Evolutionary conservation across 306 rosid species (phyloP).

Genomic region (Cicer judaicum): DNA sequence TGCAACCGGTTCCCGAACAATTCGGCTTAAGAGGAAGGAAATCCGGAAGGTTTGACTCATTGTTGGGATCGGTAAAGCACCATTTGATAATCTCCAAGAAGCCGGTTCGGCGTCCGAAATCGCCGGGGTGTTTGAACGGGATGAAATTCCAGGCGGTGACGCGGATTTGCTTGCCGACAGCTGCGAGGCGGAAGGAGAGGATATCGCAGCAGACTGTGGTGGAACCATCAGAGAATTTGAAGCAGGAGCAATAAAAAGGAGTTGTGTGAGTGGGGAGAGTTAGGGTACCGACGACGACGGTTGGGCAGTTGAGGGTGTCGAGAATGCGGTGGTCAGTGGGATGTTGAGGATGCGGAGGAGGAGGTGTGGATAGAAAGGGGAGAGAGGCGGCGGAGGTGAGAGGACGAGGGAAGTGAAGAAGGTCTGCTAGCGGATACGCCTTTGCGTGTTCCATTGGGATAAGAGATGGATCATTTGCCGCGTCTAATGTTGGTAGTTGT

Average conservation of each 20-base stretch:
- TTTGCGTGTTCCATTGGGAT: conserved; percentile 51
- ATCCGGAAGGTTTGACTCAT: conserved; percentile 32
- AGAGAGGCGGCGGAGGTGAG: conserved; percentile 61
- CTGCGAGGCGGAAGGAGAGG: conserved; percentile 54
- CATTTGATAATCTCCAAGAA: conserved; percentile 84
- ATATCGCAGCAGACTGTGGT: conserved; percentile 79
- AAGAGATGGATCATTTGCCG: conserved; percentile 9
- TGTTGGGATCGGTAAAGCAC: conserved; percentile 50
- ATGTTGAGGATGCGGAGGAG: conserved; percentile 11
- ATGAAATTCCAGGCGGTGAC: conserved; percentile 82
- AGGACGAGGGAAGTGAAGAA: conserved; percentile 52
- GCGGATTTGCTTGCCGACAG: conserved; percentile 54
- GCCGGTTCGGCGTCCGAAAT: conserved; percentile 43
- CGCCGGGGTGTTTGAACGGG: conserved; percentile 50
- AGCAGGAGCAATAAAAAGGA: conserved; percentile 59
- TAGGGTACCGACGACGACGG: conserved; percentile 66
- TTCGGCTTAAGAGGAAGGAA: conserved; percentile 44
- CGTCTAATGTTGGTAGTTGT: conserved; percentile 1
- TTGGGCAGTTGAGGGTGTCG: conserved; percentile 50
- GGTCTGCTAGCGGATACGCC: conserved; percentile 50
- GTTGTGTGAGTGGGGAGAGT: conserved; percentile 46
- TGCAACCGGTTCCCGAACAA: not conserved
- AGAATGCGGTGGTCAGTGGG: conserved; percentile 49
- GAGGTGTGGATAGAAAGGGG: conserved; percentile 12
- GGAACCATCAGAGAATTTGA: conserved; percentile 74